Conservation (phyloP, 257 asterid genomes). For the Solanum boliviense region DNA sequence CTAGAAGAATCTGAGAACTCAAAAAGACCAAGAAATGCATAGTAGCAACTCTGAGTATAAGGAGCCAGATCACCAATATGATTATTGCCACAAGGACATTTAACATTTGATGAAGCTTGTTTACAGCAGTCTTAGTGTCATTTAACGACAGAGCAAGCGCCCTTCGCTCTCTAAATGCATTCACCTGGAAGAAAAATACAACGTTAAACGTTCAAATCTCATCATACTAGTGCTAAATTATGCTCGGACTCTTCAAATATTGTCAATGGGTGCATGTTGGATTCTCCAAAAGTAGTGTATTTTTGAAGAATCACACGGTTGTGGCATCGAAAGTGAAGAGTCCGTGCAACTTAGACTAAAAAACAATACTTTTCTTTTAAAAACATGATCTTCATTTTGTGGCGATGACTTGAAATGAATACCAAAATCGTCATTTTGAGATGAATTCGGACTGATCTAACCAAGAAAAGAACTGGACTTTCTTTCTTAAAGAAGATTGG, state of each 20-base stretch:
- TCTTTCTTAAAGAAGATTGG: background rate
- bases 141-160: slow-evolving; percentile 82
- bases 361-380: background rate
- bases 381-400: background rate
- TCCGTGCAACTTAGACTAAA: background rate
- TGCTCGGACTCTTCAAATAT: background rate
- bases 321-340: background rate
- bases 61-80: slow-evolving; percentile 57
- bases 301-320: background rate
- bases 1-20: slow-evolving; percentile 78
- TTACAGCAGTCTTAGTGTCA: slow-evolving; percentile 92
- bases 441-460: background rate
- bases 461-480: background rate
- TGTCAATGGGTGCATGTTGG: background rate
- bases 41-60: slow-evolving; percentile 70
- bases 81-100: slow-evolving; percentile 44
- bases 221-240: background rate
- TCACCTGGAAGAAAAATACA: slow-evolving; percentile 36
- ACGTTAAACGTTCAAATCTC: background rate
- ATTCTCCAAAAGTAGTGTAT: background rate
- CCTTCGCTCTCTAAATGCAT: slow-evolving; percentile 74
- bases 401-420: background rate
- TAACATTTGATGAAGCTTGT: slow-evolving; percentile 75
- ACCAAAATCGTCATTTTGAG: background rate
- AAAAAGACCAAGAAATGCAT: slow-evolving; percentile 65